Evolutionary conservation across 2,329 filamentous ascomycete genomes (phyloP).

Genomic region (Chaetomium olivaceum): DNA sequence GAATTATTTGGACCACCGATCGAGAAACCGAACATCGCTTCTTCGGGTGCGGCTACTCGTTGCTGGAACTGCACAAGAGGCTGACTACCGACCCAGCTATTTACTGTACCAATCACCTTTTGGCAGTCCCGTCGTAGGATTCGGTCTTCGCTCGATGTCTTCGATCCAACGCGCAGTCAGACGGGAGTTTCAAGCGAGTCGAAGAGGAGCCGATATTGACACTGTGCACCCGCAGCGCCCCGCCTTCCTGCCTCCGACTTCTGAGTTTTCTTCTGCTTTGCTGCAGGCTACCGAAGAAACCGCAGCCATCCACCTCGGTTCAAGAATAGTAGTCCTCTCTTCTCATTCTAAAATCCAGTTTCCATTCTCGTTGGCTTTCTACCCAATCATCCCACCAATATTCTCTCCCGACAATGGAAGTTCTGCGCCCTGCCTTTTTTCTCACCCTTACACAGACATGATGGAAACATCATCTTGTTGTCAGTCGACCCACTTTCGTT

Average conservation of each 20-base stretch:
- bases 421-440: not conserved
- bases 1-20: not conserved
- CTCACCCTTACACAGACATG: not conserved
- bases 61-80: not conserved
- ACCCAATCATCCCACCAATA: not conserved
- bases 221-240: not conserved
- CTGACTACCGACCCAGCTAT: too few species aligned
- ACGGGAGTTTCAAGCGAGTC: not conserved
- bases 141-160: not conserved
- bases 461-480: not conserved
- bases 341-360: not conserved
- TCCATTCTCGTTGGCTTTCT: not conserved
- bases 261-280: not conserved
- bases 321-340: not conserved
- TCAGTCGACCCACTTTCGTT: not conserved
- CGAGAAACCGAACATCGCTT: not conserved
- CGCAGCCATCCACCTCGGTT: not conserved
- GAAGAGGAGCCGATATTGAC: not conserved
- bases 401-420: not conserved
- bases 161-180: not conserved
- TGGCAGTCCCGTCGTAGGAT: not conserved
- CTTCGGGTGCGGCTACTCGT: not conserved
- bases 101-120: too few species aligned
- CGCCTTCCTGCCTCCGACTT: not conserved
- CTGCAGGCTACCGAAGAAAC: conserved; percentile 1